Conservation (phyloP, 441 rosid species). For the Erysimum cheiri region DNA sequence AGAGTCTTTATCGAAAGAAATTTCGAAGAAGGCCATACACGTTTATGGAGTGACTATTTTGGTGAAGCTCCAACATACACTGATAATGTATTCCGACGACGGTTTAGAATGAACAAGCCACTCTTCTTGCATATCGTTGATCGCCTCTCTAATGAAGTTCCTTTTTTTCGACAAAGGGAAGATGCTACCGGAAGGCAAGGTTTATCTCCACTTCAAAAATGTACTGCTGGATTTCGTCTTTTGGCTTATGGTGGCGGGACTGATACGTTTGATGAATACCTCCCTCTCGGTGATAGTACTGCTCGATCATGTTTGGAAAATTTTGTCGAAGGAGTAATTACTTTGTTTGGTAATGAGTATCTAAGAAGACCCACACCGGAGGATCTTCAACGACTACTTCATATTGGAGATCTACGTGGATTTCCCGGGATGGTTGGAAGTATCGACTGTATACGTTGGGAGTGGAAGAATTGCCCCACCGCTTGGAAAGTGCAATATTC, state of each 20-base stretch:
- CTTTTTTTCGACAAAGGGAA: background rate
- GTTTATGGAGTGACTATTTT: background rate
- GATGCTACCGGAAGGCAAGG: background rate
- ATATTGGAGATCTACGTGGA: background rate
- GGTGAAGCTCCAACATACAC: background rate
- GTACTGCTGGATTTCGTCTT: background rate
- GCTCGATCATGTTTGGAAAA: conserved; percentile 1
- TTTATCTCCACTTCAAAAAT: background rate
- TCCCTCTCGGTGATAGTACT: background rate
- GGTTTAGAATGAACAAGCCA: conserved; percentile 5
- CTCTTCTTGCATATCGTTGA: background rate
- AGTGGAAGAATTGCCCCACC: too few species aligned
- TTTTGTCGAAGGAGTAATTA: background rate
- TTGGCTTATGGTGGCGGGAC: background rate
- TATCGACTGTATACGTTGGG: too few species aligned
- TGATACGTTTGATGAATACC: background rate
- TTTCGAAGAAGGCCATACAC: background rate
- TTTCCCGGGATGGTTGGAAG: background rate
- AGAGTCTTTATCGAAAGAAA: background rate
- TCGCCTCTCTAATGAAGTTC: background rate
- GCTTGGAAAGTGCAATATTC: too few species aligned
- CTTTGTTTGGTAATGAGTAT: background rate
- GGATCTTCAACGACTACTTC: background rate
- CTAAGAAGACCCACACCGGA: background rate
- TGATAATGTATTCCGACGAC: background rate